A percentile compares a stretch with the other conserved stretches of the same genome.
phyloP scores from a whole-genome alignment of 2,329 filamentous ascomycete genomes.

The Magnaporthiopsis rhizophila region DNA sequence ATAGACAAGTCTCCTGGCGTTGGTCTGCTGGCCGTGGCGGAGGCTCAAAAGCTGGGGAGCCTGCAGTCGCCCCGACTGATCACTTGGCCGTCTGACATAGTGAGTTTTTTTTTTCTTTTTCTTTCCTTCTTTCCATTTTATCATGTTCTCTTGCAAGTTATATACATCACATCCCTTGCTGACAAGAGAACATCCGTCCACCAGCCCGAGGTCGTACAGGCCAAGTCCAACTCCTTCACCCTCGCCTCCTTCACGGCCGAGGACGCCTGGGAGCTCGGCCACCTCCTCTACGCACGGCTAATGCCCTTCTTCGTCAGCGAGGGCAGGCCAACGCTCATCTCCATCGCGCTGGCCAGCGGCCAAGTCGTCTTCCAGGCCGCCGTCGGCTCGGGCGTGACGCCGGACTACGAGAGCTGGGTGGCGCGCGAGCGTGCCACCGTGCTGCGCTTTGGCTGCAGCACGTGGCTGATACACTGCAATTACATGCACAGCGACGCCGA shows the following conservation, averaged over 20 bases:
- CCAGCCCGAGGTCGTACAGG: conserved; percentile 1
- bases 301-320: conserved; percentile 27
- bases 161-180: too few species aligned
- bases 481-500: conserved; percentile 51
- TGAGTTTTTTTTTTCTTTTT: too few species aligned
- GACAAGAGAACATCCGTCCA: background rate
- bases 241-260: conserved; percentile 50
- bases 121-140: too few species aligned
- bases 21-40: too few species aligned
- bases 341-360: conserved; percentile 50
- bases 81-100: too few species aligned
- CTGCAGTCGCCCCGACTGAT: too few species aligned
- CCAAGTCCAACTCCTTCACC: conserved; percentile 28
- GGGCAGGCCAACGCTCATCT: conserved; percentile 47
- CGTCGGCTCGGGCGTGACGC: conserved; percentile 56
- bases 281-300: conserved; percentile 56
- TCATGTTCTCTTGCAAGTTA: too few species aligned
- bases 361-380: conserved; percentile 64
- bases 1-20: too few species aligned
- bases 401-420: conserved; percentile 68
- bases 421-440: conserved; percentile 64
- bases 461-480: conserved; percentile 66
- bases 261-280: conserved; percentile 59
- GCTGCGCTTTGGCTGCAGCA: conserved; percentile 59
- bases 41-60: too few species aligned